Evolutionary conservation across 2,329 filamentous ascomycete species (phyloP), one percentile per base, ranked within the genome.

Genomic region (Pochonia chlamydosporia): DNA sequence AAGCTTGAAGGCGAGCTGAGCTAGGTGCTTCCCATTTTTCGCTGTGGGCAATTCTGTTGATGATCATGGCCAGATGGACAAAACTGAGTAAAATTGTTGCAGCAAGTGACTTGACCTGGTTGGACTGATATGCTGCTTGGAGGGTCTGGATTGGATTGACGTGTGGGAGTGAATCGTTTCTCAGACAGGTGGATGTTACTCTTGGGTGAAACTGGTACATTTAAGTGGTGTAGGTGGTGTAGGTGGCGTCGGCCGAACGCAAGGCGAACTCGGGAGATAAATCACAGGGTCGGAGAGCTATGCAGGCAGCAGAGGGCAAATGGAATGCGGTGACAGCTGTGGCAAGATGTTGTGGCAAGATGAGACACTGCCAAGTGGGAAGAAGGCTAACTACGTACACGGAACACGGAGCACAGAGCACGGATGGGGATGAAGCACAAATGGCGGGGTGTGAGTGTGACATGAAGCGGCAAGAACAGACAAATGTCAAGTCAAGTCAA

Each of bases 301-400:
- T 35, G 14, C 31, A 35, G 31, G 31, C 31, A 16, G 14, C 20
- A 8, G 14, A 10, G 9, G 31, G 14, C n/a, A n/a, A n/a, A n/a
- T 23, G 18, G 16, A 10, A 25, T 35, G 41, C 28, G 14, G 20
- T 30, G 41, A 35, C 8, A 16, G 42, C 31, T 25, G 20, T 37
- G 31, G 9, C 31, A 26, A 23, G 18, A 16, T 37, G 42, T n/a
- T 25, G 20, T 37, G 31, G 9, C 31, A 26, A 23, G 18, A 16
- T 37, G 42, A 44, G 42, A 44, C 42, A 44, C 18, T 21, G 31
- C 31, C n/a, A n/a, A n/a, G n/a, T n/a, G 42, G 30, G 23, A 44
- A 44, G 42, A 44, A 44, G 16, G 23, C 10, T 20, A 11, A 5
- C 16, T 10, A 23, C 21, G 20, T n/a, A n/a, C n/a, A n/a, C n/a